Evolutionary conservation across 495 filamentous ascomycete species (phyloP), one percentile per base, ranked within the genome.

Genomic region (Peziza echinospora): DNA sequence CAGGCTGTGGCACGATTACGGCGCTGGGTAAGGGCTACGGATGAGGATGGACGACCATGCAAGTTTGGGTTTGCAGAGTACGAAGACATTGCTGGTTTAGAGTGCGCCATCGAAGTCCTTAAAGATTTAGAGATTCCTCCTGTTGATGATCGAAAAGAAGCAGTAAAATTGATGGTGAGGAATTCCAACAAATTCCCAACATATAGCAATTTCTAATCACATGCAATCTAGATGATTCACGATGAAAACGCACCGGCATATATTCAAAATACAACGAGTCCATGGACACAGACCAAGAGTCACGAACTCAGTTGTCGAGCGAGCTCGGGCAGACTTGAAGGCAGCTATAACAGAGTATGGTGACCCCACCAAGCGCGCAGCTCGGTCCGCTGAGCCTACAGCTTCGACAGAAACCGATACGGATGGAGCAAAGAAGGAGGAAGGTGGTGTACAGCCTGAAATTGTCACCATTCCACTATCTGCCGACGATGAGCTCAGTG

Each of bases 21-120:
- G 30, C 30, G 30, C 13, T 99, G 87, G 87, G 82, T 80, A 45
- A 69, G 83, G 57, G 80, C 78, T 22, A 78, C 75, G 24, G 76
- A 89, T 63, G 77, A 81, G 25, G 78, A 91, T 52, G 75, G 79
- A 43, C 92, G 91, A 66, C 74, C 76, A 41, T 82, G 78, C 59
- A 75, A 76, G 46, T 96, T 96, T 66, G 91, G 89, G 28, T 96
- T 99, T 65, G 89, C 86, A 49, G 85, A 96, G 65, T 99, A 80
- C 64, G 87, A 93, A 49, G 85, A 96, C 64, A 74, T 79, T 25
- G 81, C 93, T 60, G 85, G 84, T 53, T 69, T 99, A 53, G 76
- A 76, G 64, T 77, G 77, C 44, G 89, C 87, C 47, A 77, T 84
- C 47, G 84, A 92, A 63, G 74, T 87, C 41, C 72, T 94, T 56